These are phyloP conservation scores for Populus hybrid DNA, from an alignment of 441 rosid genomes.

Conservation along the genomic window DNA sequence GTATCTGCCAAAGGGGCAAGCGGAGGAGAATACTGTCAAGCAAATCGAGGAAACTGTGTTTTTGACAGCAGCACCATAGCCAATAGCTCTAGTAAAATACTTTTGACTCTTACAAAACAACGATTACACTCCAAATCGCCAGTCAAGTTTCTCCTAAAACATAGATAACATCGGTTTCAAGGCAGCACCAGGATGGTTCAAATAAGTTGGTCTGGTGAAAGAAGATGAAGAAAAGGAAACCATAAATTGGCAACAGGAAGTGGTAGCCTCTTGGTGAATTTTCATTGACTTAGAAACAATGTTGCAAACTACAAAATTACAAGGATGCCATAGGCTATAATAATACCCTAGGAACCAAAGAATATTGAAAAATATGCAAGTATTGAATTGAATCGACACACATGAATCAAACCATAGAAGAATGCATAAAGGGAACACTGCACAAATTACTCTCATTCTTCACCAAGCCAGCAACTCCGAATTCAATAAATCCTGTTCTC, in stretches of 20 bases:
- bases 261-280: background rate
- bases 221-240: background rate
- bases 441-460: constrained; percentile 17
- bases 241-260: background rate
- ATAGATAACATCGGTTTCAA: background rate
- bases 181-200: background rate
- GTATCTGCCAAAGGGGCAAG: background rate
- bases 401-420: constrained; percentile 27
- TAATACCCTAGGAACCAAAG: constrained; percentile 31
- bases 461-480: constrained; percentile 18
- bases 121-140: background rate
- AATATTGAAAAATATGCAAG: constrained; percentile 18
- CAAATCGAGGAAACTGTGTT: background rate
- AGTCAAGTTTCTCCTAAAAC: background rate
- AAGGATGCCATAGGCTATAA: constrained; percentile 13
- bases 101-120: background rate
- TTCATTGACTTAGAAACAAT: constrained; percentile 15
- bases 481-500: constrained; percentile 4
- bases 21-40: background rate
- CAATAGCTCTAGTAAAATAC: background rate
- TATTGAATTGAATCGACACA: background rate
- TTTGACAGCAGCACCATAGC: background rate
- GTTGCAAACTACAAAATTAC: constrained; percentile 25
- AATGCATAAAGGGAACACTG: constrained; percentile 11
- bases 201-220: background rate